These are phyloP conservation scores for Tetradesmus lagerheimii DNA, from an alignment of 139 green algal species.

Conservation along the genomic window DNA sequence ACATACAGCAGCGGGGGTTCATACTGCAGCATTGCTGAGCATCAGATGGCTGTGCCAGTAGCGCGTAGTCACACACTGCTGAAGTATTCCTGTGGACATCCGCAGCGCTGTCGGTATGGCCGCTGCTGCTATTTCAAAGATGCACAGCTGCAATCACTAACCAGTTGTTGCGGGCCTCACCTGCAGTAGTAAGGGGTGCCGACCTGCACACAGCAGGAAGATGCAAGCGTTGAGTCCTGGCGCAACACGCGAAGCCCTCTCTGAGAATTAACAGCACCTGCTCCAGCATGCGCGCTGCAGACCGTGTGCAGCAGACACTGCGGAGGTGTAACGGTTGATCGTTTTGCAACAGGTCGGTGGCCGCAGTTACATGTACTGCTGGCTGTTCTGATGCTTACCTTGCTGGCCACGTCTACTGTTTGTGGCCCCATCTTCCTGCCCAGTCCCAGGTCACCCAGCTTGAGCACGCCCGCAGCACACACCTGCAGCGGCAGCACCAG, in stretches of 20 bases:
- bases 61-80: no score
- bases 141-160: background rate
- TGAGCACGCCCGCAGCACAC: constrained; percentile 68
- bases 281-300: no score
- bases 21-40: no score
- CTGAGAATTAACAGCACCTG: no score
- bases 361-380: background rate
- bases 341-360: no score
- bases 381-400: constrained; percentile 44
- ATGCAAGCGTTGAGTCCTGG: no score
- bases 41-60: no score
- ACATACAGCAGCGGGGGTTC: no score
- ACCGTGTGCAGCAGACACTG: no score
- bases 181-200: constrained; percentile 70
- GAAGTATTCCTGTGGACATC: no score
- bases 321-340: no score
- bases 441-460: constrained; percentile 71
- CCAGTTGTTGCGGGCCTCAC: background rate
- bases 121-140: background rate
- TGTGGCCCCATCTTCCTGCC: constrained; percentile 65
- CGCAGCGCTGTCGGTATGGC: background rate
- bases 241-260: no score
- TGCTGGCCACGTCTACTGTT: constrained; percentile 67
- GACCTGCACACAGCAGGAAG: constrained; percentile 51
- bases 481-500: constrained; percentile 45